These are phyloP conservation scores for Aspergillus sp. DNA, from an alignment of 2,329 filamentous ascomycete genomes.

Conservation along the genomic window DNA sequence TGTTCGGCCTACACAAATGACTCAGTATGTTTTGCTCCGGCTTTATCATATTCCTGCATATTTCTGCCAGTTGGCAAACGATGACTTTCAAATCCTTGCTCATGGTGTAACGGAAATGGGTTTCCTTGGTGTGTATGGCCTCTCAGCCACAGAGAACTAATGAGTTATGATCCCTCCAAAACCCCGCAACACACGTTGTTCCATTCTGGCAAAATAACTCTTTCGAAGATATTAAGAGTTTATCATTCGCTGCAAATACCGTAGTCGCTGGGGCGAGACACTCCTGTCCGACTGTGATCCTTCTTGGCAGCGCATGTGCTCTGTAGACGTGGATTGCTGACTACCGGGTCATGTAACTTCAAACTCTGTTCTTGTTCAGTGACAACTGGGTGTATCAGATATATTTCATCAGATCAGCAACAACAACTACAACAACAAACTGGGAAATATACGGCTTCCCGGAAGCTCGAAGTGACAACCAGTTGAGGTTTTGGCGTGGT, in stretches of 20 bases:
- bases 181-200: not conserved
- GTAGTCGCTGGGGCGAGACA: not conserved
- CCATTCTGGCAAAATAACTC: not conserved
- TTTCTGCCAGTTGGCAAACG: slow-evolving; percentile 1
- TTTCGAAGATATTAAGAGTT: not conserved
- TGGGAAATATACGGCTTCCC: not conserved
- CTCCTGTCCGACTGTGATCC: not conserved
- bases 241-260: not conserved
- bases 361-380: not conserved
- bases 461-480: not conserved
- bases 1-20: not conserved
- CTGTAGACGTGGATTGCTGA: no score
- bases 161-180: not conserved
- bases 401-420: no score
- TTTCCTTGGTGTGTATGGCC: not conserved
- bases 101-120: slow-evolving; percentile 1
- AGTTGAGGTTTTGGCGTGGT: not conserved
- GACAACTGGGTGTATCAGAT: not conserved
- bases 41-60: not conserved
- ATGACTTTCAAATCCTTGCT: not conserved
- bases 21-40: not conserved
- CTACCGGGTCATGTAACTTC: not conserved
- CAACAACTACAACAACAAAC: no score
- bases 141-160: not conserved
- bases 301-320: not conserved